Evolutionary conservation across 148 eudicot species (phyloP).

Genomic region (Persicaria tinctoria): DNA sequence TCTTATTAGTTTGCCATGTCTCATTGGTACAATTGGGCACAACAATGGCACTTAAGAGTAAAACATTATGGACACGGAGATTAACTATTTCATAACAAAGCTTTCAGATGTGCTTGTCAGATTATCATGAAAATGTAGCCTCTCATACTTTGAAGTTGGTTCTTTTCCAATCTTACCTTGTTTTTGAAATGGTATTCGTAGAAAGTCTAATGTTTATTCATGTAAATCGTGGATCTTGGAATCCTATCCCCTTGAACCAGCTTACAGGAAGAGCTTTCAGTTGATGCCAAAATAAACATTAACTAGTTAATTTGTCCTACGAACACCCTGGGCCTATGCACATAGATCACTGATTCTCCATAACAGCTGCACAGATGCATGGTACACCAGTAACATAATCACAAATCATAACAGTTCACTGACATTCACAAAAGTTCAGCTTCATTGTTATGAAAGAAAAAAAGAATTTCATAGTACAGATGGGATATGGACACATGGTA

Average conservation of each 20-base stretch:
- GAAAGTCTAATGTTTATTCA: not conserved
- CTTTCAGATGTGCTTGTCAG: not conserved
- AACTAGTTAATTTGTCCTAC: no score
- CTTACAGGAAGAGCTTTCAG: not conserved
- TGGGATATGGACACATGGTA: no score
- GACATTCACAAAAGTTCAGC: not conserved
- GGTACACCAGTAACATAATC: not conserved
- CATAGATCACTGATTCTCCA: not conserved
- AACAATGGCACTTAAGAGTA: not conserved
- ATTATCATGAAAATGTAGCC: not conserved
- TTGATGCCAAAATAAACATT: not conserved
- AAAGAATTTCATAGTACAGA: not conserved
- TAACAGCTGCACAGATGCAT: not conserved
- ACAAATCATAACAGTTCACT: not conserved
- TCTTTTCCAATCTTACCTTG: not conserved
- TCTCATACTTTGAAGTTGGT: not conserved
- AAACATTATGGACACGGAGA: not conserved
- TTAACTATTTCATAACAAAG: not conserved
- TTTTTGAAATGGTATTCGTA: not conserved
- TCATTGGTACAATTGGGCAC: slow-evolving; percentile 1
- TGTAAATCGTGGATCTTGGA: no score
- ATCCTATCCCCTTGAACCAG: not conserved
- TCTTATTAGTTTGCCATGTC: not conserved
- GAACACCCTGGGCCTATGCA: not conserved
- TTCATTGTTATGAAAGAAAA: not conserved